A percentile compares a stretch with the other conserved stretches of the same genome.
phyloP scores from a whole-genome alignment of 345 rosid genomes.

The Sisymbrium altissimum region DNA sequence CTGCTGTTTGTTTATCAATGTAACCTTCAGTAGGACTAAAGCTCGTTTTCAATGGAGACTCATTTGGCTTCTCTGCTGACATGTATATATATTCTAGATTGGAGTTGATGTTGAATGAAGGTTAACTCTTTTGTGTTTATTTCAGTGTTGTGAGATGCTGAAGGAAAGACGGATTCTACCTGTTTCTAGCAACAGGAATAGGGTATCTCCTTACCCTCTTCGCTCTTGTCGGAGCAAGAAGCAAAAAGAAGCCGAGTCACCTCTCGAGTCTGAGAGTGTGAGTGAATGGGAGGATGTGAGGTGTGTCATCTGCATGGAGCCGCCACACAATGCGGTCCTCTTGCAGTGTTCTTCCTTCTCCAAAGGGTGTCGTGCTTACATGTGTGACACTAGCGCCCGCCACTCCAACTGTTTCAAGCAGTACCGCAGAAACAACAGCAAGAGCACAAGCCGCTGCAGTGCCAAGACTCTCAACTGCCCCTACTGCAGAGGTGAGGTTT shows the following conservation, averaged over 20 bases:
- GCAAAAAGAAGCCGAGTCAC: slow-evolving; percentile 27
- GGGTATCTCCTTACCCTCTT: slow-evolving; percentile 52
- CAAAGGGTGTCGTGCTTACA: slow-evolving; percentile 65
- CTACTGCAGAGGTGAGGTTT: slow-evolving; percentile 54
- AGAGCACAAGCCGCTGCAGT: slow-evolving; percentile 19
- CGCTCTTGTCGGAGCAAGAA: slow-evolving; percentile 36
- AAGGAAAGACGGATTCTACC: slow-evolving; percentile 44
- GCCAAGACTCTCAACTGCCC: slow-evolving; percentile 46
- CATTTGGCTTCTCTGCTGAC: too few species aligned
- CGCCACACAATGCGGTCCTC: slow-evolving; percentile 71
- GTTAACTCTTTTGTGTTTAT: slow-evolving; percentile 1
- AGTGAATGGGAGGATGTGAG: slow-evolving; percentile 63
- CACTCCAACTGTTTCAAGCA: slow-evolving; percentile 72
- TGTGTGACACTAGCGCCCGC: slow-evolving; percentile 66
- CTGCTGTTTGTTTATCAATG: not conserved
- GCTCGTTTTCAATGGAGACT: not conserved
- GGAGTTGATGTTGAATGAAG: not conserved
- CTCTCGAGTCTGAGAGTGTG: slow-evolving; percentile 34
- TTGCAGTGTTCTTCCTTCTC: slow-evolving; percentile 54
- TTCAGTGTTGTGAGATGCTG: slow-evolving; percentile 38
- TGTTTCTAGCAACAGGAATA: slow-evolving; percentile 31
- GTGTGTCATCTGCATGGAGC: slow-evolving; percentile 77
- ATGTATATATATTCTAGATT: too few species aligned
- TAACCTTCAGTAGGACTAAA: not conserved
- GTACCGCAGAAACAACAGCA: slow-evolving; percentile 36